A percentile compares a stretch with the other conserved stretches of the same genome.
Conservation (phyloP, 768 basidiomycete genomes). For the Sarcodon aspratus region DNA sequence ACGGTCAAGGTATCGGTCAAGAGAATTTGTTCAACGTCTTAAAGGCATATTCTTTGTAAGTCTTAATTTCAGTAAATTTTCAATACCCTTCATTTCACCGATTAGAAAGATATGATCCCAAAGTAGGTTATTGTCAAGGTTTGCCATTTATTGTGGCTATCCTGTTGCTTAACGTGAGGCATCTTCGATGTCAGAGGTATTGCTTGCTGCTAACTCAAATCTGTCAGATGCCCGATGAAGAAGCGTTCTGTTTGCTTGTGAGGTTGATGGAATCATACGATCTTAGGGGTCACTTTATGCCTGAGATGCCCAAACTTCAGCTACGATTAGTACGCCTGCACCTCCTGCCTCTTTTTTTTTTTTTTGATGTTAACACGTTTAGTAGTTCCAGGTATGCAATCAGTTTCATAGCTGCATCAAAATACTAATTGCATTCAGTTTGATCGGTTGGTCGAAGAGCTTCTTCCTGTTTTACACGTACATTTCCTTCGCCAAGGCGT, state of each 20-base stretch:
- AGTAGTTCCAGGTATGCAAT: constrained; percentile 47
- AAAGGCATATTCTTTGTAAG: constrained; percentile 92
- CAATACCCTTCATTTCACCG: constrained; percentile 3
- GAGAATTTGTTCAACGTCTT: constrained; percentile 97
- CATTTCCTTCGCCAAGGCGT: constrained; percentile 91
- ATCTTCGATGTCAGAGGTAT: not conserved
- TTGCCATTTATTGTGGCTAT: constrained; percentile 94
- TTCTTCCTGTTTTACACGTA: constrained; percentile 84
- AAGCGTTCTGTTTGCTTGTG: constrained; percentile 92
- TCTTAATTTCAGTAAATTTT: constrained; percentile 6
- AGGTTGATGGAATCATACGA: constrained; percentile 96
- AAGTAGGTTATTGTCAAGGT: constrained; percentile 98
- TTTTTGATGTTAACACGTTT: not conserved
- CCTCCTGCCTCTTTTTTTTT: not conserved
- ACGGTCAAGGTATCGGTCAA: constrained; percentile 91
- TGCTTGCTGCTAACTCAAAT: not conserved
- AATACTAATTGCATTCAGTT: constrained; percentile 39
- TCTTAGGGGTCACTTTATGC: constrained; percentile 92
- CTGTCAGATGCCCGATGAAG: constrained; percentile 95
- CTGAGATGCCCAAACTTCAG: constrained; percentile 97
- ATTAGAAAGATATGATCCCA: constrained; percentile 60
- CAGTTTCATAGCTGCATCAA: not conserved
- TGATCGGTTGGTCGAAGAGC: constrained; percentile 87
- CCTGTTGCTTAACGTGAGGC: constrained; percentile 74
- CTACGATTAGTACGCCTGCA: constrained; percentile 62